Conservation (phyloP, 73 alveolate genomes). For the Symbiodinium natans region DNA sequence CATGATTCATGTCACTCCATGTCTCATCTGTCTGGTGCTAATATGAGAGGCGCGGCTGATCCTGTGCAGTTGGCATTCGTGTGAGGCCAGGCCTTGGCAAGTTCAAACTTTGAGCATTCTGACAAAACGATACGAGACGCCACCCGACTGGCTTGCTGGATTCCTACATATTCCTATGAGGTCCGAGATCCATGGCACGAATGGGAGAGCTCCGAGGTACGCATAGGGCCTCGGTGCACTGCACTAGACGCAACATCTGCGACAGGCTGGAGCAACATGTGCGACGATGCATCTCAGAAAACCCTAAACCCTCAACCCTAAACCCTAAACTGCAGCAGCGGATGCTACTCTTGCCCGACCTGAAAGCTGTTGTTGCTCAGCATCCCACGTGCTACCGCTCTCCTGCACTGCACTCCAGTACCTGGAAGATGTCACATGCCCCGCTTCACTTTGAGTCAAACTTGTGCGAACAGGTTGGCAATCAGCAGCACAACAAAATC, state of each 20-base stretch:
- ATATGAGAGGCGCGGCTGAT: neutral
- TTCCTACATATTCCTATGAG: neutral
- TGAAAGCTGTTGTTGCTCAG: neutral
- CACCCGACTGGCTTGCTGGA: neutral
- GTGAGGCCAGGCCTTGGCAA: slow-evolving; percentile 51
- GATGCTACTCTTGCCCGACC: no score
- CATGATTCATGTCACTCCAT: no score
- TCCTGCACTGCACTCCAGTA: slow-evolving; percentile 79
- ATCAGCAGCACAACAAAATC: no score
- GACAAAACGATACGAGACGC: neutral
- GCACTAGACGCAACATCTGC: no score
- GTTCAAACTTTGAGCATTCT: no score
- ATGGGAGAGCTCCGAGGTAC: slow-evolving; percentile 50
- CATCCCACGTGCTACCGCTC: slow-evolving; percentile 3
- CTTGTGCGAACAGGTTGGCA: no score
- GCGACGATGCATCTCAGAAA: neutral
- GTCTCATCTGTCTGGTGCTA: no score
- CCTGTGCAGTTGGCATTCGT: neutral
- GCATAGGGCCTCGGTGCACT: slow-evolving; percentile 36
- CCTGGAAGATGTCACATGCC: neutral
- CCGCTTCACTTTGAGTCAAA: no score
- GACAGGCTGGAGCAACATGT: no score
- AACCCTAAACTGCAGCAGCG: no score
- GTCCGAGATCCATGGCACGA: slow-evolving; percentile 9
- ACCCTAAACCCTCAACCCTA: no score